These are phyloP conservation scores for Fusarium nurragi DNA, from an alignment of 2,329 filamentous ascomycete species.

Conservation along the genomic window DNA sequence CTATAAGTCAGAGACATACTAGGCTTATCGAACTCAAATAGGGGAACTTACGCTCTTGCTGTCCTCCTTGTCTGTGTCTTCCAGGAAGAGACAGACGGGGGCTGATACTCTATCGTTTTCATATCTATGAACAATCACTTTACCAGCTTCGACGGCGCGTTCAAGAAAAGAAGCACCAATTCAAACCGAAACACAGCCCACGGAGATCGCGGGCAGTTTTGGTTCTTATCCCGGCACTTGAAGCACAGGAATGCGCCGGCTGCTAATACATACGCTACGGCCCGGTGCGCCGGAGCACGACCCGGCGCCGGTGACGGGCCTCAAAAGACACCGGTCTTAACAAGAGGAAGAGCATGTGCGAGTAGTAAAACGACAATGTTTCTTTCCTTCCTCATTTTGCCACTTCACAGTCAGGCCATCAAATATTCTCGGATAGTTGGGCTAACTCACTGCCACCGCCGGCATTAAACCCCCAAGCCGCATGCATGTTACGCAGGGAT, in stretches of 20 bases:
- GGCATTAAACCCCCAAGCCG: slow-evolving; percentile 4
- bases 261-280: background rate
- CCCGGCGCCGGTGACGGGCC: slow-evolving; percentile 6
- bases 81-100: background rate
- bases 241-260: slow-evolving; percentile 1
- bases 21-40: no score
- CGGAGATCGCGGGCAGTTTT: background rate
- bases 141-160: background rate
- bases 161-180: background rate
- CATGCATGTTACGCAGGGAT: background rate
- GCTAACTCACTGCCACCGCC: slow-evolving; percentile 14
- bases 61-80: slow-evolving; percentile 13
- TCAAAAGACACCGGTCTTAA: background rate
- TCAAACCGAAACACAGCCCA: background rate
- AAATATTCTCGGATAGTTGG: background rate
- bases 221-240: slow-evolving; percentile 2
- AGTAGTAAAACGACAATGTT: no score
- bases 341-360: background rate
- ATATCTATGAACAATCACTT: background rate
- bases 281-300: slow-evolving; percentile 15
- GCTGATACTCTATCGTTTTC: background rate
- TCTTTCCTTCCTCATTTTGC: background rate
- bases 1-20: background rate
- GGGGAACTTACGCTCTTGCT: slow-evolving; percentile 2
- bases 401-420: background rate